Percentiles rank a stretch among this genome's conserved stretches.
Evolutionary conservation across 495 filamentous ascomycete genomes (phyloP).

Genomic region (Aspergillus nidulans): DNA sequence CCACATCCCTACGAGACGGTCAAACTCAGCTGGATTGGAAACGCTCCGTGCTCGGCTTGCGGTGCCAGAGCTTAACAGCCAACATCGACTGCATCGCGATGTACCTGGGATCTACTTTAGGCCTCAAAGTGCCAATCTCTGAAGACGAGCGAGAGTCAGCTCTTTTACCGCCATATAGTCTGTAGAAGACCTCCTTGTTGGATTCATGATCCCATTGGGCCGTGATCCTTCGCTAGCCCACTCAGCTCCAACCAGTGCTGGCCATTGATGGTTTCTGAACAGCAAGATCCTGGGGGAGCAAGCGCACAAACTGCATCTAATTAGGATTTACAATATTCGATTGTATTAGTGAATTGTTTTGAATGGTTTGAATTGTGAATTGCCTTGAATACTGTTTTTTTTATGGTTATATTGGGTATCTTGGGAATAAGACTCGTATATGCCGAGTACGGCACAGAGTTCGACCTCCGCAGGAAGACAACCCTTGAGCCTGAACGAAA

Average conservation of each 20-base stretch:
- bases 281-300: constrained; percentile 11
- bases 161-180: constrained; percentile 8
- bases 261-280: neutral
- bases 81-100: neutral
- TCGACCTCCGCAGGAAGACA: neutral
- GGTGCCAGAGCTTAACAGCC: neutral
- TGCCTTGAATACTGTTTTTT: too few relatives aligned
- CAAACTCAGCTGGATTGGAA: neutral
- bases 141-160: neutral
- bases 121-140: neutral
- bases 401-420: too few relatives aligned
- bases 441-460: too few relatives aligned
- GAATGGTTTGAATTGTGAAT: too few relatives aligned
- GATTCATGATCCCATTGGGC: constrained; percentile 15
- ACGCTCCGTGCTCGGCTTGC: neutral
- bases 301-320: constrained; percentile 1
- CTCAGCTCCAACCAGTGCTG: constrained; percentile 2
- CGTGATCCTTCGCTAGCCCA: constrained; percentile 14
- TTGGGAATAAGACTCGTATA: too few relatives aligned
- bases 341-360: neutral
- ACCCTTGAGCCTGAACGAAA: neutral
- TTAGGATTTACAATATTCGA: neutral
- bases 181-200: constrained; percentile 11
- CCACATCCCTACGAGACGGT: neutral
- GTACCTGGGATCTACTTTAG: neutral